phyloP scores from a whole-genome alignment of 1,284 basidiomycete genomes.

The Apiotrichum akiyoshidainum region DNA sequence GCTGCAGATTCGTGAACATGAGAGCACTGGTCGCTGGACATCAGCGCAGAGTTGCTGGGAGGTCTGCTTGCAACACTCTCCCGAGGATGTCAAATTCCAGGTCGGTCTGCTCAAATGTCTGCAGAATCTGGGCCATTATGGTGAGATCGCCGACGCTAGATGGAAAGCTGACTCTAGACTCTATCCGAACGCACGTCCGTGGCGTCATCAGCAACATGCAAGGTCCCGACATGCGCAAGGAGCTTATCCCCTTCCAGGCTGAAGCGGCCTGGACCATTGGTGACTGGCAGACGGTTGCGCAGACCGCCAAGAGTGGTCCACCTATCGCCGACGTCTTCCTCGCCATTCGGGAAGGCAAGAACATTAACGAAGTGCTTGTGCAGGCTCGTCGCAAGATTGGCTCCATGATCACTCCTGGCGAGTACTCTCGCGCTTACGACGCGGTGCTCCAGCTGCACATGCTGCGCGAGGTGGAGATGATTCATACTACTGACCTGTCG shows the following conservation, averaged over 20 bases:
- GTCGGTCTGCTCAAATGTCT: conserved; percentile 87
- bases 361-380: conserved; percentile 59
- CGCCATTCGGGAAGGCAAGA: conserved; percentile 60
- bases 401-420: conserved; percentile 71
- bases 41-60: conserved; percentile 99
- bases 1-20: conserved; percentile 97
- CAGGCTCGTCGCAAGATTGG: conserved; percentile 76
- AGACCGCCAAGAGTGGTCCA: conserved; percentile 56
- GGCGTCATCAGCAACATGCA: conserved; percentile 77
- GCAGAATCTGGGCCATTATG: conserved; percentile 93
- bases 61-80: conserved; percentile 85
- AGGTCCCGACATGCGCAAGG: conserved; percentile 72
- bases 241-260: conserved; percentile 78
- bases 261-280: conserved; percentile 96
- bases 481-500: conserved; percentile 55
- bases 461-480: conserved; percentile 80
- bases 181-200: conserved; percentile 88
- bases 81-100: conserved; percentile 84
- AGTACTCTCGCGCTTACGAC: conserved; percentile 84
- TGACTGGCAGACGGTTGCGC: conserved; percentile 76
- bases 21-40: conserved; percentile 96
- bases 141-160: conserved; percentile 60
- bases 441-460: conserved; percentile 82
- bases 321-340: conserved; percentile 79
- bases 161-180: conserved; percentile 60